Conservation (phyloP, 768 basidiomycete species). For the Suillus weaverae region DNA sequence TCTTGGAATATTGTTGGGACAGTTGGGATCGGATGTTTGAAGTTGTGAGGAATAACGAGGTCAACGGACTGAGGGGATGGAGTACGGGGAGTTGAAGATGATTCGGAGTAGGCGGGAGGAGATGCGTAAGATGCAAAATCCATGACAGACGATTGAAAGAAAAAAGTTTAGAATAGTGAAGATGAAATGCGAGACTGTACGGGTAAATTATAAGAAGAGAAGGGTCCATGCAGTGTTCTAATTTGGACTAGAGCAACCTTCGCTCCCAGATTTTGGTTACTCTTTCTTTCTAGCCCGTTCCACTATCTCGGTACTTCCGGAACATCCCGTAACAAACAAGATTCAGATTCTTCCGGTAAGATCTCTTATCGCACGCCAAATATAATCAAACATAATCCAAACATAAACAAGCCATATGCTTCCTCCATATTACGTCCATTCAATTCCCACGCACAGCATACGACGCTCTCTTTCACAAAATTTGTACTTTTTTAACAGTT, state of each 20-base stretch:
- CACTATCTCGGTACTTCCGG: conserved; percentile 32
- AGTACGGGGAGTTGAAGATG: conserved; percentile 67
- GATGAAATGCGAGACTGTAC: conserved; percentile 13
- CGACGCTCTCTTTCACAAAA: conserved; percentile 4
- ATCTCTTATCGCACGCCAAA: conserved; percentile 26
- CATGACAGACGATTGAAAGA: conserved; percentile 28
- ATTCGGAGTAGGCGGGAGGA: conserved; percentile 51
- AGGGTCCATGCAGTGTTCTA: conserved; percentile 32
- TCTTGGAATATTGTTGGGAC: conserved; percentile 53
- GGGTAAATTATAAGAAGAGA: conserved; percentile 33
- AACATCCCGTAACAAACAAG: conserved; percentile 30
- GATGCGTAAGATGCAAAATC: conserved; percentile 63
- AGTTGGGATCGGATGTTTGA: conserved; percentile 47
- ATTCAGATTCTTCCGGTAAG: conserved; percentile 21
- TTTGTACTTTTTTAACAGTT: background rate
- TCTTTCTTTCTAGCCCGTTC: conserved; percentile 36
- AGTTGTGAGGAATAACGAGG: conserved; percentile 33
- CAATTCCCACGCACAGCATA: conserved; percentile 34
- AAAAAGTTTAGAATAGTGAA: background rate
- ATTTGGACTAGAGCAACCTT: conserved; percentile 24
- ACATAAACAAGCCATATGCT: conserved; percentile 22
- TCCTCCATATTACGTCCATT: conserved; percentile 30
- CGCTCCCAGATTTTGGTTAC: conserved; percentile 39
- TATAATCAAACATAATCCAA: conserved; percentile 19
- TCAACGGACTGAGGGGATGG: conserved; percentile 60